Conservation (phyloP, 2,329 filamentous ascomycete species). For the Stagonosporopsis rhizophila region DNA sequence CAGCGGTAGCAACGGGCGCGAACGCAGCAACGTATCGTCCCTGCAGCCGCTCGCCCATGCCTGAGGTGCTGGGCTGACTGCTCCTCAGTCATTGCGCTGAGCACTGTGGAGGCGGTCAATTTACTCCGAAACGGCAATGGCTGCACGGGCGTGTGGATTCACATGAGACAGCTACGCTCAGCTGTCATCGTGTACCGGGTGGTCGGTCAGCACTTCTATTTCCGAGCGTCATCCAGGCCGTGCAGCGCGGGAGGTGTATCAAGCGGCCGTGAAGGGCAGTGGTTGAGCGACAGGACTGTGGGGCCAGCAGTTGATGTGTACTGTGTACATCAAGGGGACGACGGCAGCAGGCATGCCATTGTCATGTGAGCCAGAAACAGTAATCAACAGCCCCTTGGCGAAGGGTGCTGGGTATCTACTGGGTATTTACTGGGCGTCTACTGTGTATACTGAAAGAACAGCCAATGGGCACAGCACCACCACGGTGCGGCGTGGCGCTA, state of each 20-base stretch:
- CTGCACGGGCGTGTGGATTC: constrained; percentile 12
- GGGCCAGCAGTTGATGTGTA: not conserved
- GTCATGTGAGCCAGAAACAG: constrained; percentile 13
- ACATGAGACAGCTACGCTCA: constrained; percentile 14
- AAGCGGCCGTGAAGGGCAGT: not conserved
- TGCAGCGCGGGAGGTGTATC: not conserved
- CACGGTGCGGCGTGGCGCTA: not conserved
- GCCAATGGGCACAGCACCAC: not conserved
- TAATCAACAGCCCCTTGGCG: constrained; percentile 15
- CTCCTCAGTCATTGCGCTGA: constrained; percentile 12
- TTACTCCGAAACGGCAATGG: constrained; percentile 23
- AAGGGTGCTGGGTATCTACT: not conserved
- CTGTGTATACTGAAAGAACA: constrained; percentile 1
- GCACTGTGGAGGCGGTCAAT: constrained; percentile 14
- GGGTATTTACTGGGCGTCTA: too few relatives aligned
- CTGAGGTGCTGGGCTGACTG: constrained; percentile 8
- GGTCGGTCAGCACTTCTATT: constrained; percentile 20
- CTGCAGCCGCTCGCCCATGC: constrained; percentile 22
- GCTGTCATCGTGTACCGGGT: too few relatives aligned
- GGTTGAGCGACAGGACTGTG: not conserved
- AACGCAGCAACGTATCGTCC: constrained; percentile 15
- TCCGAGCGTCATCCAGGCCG: constrained; percentile 3
- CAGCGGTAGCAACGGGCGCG: constrained; percentile 4
- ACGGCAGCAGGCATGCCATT: constrained; percentile 1
- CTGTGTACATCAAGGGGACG: not conserved